Evolutionary conservation across 1,139 yeast genomes (phyloP).

Genomic region (Hyphopichia pseudoburtonii): DNA sequence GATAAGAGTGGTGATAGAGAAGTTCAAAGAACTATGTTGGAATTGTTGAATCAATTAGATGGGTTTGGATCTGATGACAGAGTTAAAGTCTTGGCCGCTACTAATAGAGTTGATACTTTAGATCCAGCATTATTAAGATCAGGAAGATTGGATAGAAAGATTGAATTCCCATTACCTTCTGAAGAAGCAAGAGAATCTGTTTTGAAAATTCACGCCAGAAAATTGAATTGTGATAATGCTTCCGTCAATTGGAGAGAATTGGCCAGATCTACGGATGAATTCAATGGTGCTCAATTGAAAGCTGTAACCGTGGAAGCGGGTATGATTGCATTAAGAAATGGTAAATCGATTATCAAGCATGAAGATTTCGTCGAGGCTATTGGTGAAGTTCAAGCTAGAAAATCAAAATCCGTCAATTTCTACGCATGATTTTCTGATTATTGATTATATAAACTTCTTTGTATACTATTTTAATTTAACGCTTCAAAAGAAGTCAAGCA

Average conservation of each 20-base stretch:
- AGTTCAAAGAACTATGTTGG: constrained; percentile 99
- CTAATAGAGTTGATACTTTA: constrained; percentile 94
- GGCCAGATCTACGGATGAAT: constrained; percentile 97
- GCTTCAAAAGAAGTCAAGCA: too few relatives aligned
- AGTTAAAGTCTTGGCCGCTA: constrained; percentile 96
- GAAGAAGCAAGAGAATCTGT: constrained; percentile 98
- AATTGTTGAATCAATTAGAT: constrained; percentile 91
- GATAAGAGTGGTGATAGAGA: constrained; percentile 98
- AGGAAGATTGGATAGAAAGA: constrained; percentile 96
- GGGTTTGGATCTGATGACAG: constrained; percentile 98
- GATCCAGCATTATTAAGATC: constrained; percentile 97
- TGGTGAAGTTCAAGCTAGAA: constrained; percentile 97
- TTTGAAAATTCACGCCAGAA: constrained; percentile 93
- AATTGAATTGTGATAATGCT: constrained; percentile 84
- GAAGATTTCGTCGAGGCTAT: constrained; percentile 99
- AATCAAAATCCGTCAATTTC: constrained; percentile 90
- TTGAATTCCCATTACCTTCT: constrained; percentile 95
- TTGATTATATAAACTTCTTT: too few relatives aligned
- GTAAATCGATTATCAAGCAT: constrained; percentile 87
- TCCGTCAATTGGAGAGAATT: constrained; percentile 97
- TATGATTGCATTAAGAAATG: constrained; percentile 97
- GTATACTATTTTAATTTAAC: too few relatives aligned
- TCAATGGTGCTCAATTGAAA: constrained; percentile 97
- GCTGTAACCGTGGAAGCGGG: constrained; percentile 99
- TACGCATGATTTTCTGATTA: constrained; percentile 87